These are phyloP conservation scores for Crucibulum cyathiforme DNA, from an alignment of 1,284 basidiomycete genomes.

Conservation along the genomic window DNA sequence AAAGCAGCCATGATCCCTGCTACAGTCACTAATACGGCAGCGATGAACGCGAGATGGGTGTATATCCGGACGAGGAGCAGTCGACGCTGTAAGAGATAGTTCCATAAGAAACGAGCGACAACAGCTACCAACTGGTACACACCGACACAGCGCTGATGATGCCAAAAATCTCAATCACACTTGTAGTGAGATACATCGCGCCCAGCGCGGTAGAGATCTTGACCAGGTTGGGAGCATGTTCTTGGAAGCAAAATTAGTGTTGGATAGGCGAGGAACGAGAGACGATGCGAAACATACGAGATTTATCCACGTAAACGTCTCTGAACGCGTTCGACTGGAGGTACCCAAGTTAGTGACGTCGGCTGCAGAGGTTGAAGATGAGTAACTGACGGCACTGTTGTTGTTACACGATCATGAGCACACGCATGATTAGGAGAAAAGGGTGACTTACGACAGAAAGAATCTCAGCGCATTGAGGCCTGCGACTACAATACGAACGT, in stretches of 20 bases:
- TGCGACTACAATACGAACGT: slow-evolving; percentile 30
- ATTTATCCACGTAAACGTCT: slow-evolving; percentile 38
- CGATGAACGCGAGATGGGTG: slow-evolving; percentile 58
- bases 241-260: slow-evolving; percentile 10
- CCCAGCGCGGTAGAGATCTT: slow-evolving; percentile 43
- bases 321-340: slow-evolving; percentile 36
- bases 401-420: not conserved
- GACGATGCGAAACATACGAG: slow-evolving; percentile 18
- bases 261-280: not conserved
- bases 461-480: slow-evolving; percentile 44
- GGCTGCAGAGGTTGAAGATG: not conserved
- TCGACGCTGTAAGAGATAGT: slow-evolving; percentile 55
- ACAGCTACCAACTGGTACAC: not conserved
- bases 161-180: slow-evolving; percentile 65
- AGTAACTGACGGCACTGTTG: slow-evolving; percentile 36
- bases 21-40: slow-evolving; percentile 59
- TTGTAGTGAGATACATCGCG: slow-evolving; percentile 40
- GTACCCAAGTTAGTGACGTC: not conserved
- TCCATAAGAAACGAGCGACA: slow-evolving; percentile 1
- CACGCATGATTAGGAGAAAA: not conserved
- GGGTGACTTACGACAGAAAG: not conserved
- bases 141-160: slow-evolving; percentile 56
- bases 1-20: slow-evolving; percentile 64
- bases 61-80: slow-evolving; percentile 62
- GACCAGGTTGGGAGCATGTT: slow-evolving; percentile 33